Base-by-base conservation (phyloP, 176 grass and related monocot genomes). In the Tuctoria greenei region DNA sequence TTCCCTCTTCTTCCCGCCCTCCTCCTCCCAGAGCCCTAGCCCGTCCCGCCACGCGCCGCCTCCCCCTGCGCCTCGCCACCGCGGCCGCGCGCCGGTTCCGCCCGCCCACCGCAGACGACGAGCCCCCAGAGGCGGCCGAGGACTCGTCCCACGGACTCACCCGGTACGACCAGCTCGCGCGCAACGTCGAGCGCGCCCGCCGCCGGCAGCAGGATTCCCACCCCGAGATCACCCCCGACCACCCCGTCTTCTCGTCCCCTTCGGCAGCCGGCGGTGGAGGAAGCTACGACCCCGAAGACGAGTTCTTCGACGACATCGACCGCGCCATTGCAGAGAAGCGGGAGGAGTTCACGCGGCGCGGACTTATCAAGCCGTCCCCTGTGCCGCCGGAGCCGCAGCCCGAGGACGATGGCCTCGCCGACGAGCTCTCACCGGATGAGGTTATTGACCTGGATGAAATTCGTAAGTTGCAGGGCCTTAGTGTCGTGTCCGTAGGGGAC, bases 121-220 rank as follows among this genome's bases (percentile, higher is more conserved):
- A 98, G 64, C 95, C 89, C 3, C 91, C 91, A 2, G 95, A 98
- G 79, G 91, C 87, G 34, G 89, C 95, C 10, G 91, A 98, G 82
- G 95, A 98, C 64, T 86, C 88, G 26, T 92, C 91, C 68, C 91
- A 98, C 46, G 89, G 95, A 1, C 86, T 98, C 86, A 78, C 78
- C 67, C 84, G 86, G 42, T 81, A 81, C 67, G 75, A 90, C 65
- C 84, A 91, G 69, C 84, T 98, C 36, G 79, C 82, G 24, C 86
- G 89, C 34, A 87, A 88, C 54, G 95, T 92, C 4, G 89, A 89
- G 55, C 72, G 95, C 6, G 91, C 86, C 4, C 84, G 81, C 5
- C 83, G 85, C 2, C 70, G 75, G 42, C 79, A 85, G 34, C 74
- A 89, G n/a, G 77, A 85, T 16, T 46, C 89, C 51, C 69, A 83